A percentile compares a stretch with the other conserved stretches of the same genome.
These are phyloP conservation scores for Plasmodium berghei DNA, from an alignment of 169 alveolate genomes.

Conservation along the genomic window DNA sequence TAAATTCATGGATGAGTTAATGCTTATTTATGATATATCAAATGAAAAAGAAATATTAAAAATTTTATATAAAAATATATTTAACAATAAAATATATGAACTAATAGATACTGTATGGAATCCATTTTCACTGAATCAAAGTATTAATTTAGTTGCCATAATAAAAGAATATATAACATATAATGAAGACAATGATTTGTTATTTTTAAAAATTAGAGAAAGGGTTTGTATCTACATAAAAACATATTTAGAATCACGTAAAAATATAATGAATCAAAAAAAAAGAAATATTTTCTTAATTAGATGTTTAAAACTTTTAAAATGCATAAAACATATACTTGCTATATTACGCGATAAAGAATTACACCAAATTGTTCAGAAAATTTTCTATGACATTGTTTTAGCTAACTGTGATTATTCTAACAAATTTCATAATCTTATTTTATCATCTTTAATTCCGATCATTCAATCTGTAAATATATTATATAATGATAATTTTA, in stretches of 20 bases:
- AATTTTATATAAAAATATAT: constrained; percentile 23
- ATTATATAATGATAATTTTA: constrained; percentile 19
- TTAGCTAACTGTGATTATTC: constrained; percentile 47
- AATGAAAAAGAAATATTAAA: constrained; percentile 39
- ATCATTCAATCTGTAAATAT: constrained; percentile 33
- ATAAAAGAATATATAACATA: constrained; percentile 40
- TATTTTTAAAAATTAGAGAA: constrained; percentile 19
- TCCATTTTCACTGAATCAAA: constrained; percentile 67
- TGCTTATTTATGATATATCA: constrained; percentile 13
- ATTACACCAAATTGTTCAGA: constrained; percentile 39
- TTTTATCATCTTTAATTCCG: constrained; percentile 23
- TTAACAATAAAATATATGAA: constrained; percentile 50
- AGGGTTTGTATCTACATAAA: constrained; percentile 17
- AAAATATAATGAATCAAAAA: constrained; percentile 32
- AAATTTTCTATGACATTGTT: constrained; percentile 37
- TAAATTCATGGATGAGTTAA: constrained; percentile 52
- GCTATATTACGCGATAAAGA: constrained; percentile 10
- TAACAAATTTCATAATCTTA: constrained; percentile 49
- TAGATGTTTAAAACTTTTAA: constrained; percentile 71
- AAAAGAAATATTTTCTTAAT: constrained; percentile 65
- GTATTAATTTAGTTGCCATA: constrained; percentile 35
- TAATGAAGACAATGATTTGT: constrained; percentile 1
- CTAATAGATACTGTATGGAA: constrained; percentile 51
- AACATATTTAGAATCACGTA: constrained; percentile 50
- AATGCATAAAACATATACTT: constrained; percentile 29